These are phyloP conservation scores for Penicillium pulvis DNA, from an alignment of 495 filamentous ascomycete species.

Conservation along the genomic window DNA sequence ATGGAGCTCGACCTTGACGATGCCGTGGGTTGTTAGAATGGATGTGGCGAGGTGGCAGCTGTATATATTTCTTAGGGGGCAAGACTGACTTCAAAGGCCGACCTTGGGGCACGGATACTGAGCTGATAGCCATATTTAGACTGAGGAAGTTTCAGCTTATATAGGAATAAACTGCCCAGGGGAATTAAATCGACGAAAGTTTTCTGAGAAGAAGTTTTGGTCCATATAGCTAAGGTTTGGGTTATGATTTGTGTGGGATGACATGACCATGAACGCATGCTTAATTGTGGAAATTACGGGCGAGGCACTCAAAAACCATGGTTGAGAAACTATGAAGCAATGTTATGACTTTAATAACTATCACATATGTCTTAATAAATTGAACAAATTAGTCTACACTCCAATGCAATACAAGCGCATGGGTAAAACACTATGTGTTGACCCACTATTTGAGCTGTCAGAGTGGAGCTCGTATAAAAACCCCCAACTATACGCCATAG, in stretches of 20 bases:
- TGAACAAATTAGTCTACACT: too few species aligned
- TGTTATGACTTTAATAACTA: neutral
- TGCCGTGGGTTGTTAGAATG: too few species aligned
- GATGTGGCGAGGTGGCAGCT: too few species aligned
- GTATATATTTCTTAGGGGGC: neutral
- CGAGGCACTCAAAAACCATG: neutral
- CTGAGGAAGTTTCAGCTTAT: neutral
- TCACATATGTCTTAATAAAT: neutral
- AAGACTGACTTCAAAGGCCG: slow-evolving; percentile 3
- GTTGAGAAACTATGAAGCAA: neutral
- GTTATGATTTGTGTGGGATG: neutral
- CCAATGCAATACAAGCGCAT: neutral
- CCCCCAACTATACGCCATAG: neutral
- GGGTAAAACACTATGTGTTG: neutral
- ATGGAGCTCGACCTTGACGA: slow-evolving; percentile 19
- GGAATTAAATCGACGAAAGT: too few species aligned
- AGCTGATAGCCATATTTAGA: neutral
- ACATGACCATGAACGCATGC: neutral
- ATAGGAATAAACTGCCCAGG: too few species aligned
- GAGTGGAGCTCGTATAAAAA: neutral
- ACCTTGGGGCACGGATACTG: neutral
- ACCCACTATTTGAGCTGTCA: neutral
- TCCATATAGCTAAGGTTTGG: neutral
- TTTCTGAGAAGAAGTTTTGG: too few species aligned
- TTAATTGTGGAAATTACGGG: neutral